Percentiles rank a stretch among this genome's conserved stretches.
phyloP scores from a whole-genome alignment of 257 asterid species.

The Nicotiana sylvestris region DNA sequence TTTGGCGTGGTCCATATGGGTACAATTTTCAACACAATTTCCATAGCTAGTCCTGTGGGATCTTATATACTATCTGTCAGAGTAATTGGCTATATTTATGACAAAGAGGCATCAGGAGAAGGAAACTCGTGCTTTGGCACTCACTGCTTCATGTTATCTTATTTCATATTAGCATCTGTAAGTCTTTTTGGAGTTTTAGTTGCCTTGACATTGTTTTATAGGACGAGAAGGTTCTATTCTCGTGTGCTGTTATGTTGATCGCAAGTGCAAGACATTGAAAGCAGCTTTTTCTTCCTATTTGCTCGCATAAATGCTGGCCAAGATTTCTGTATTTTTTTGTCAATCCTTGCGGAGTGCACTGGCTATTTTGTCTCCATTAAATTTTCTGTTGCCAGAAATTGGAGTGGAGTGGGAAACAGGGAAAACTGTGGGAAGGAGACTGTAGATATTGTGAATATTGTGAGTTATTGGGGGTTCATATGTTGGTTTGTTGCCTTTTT shows the following conservation, averaged over 20 bases:
- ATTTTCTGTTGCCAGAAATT: not conserved
- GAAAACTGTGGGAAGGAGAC: too few relatives aligned
- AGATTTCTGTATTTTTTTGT: not conserved
- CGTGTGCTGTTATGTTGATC: constrained; percentile 29
- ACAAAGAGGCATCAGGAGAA: constrained; percentile 37
- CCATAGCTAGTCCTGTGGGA: constrained; percentile 89
- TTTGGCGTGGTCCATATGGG: constrained; percentile 85
- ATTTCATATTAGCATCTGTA: constrained; percentile 63
- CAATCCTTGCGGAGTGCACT: not conserved
- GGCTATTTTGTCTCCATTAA: not conserved
- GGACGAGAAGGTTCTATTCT: constrained; percentile 51
- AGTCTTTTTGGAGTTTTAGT: constrained; percentile 56
- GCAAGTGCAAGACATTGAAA: not conserved
- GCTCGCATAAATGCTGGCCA: not conserved
- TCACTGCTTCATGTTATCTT: constrained; percentile 80
- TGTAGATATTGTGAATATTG: not conserved
- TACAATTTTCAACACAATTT: constrained; percentile 79
- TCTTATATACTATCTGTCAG: constrained; percentile 80
- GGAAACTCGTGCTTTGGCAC: constrained; percentile 62
- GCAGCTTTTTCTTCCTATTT: not conserved
- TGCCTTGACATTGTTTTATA: constrained; percentile 49
- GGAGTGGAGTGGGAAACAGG: not conserved
- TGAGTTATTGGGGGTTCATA: not conserved
- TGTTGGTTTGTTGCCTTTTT: not conserved
- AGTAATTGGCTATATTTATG: constrained; percentile 77